Conservation (phyloP, 768 basidiomycete genomes). For the Nidularia pulvinata region DNA sequence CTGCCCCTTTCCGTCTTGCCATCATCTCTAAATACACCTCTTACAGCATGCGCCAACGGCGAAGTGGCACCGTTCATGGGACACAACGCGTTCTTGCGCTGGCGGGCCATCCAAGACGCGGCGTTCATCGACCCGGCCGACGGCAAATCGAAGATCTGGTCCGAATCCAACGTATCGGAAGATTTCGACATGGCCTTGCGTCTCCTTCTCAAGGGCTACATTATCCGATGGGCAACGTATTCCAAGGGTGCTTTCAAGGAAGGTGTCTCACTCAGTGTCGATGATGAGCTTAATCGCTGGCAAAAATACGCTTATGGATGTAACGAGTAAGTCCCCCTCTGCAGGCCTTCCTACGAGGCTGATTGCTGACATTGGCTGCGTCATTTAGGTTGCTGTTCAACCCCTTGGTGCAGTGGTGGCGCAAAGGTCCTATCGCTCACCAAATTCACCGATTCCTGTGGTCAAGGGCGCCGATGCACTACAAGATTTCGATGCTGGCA, state of each 20-base stretch:
- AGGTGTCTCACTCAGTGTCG: constrained; percentile 85
- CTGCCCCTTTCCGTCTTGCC: constrained; percentile 14
- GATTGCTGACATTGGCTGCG: not conserved
- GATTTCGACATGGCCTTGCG: constrained; percentile 83
- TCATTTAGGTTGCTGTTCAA: constrained; percentile 72
- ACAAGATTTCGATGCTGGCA: constrained; percentile 79
- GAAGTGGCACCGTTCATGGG: constrained; percentile 85
- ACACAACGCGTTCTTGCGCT: constrained; percentile 86
- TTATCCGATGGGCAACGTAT: constrained; percentile 85
- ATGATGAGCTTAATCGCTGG: constrained; percentile 91
- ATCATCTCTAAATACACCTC: constrained; percentile 1
- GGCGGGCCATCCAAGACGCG: constrained; percentile 87
- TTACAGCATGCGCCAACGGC: constrained; percentile 73
- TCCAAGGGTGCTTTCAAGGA: constrained; percentile 87
- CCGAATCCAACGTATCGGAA: constrained; percentile 76
- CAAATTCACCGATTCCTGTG: constrained; percentile 79
- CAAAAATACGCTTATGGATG: constrained; percentile 74
- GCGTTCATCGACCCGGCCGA: constrained; percentile 68
- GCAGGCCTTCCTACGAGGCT: constrained; percentile 26
- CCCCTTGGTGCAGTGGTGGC: constrained; percentile 76
- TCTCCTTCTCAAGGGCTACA: constrained; percentile 61
- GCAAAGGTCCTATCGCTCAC: constrained; percentile 72
- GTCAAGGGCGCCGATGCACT: constrained; percentile 75
- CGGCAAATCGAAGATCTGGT: constrained; percentile 73
- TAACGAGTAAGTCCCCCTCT: constrained; percentile 50